Evolutionary conservation across 2,329 filamentous ascomycete genomes (phyloP).

Genomic region (Colletotrichum cordylinicola): DNA sequence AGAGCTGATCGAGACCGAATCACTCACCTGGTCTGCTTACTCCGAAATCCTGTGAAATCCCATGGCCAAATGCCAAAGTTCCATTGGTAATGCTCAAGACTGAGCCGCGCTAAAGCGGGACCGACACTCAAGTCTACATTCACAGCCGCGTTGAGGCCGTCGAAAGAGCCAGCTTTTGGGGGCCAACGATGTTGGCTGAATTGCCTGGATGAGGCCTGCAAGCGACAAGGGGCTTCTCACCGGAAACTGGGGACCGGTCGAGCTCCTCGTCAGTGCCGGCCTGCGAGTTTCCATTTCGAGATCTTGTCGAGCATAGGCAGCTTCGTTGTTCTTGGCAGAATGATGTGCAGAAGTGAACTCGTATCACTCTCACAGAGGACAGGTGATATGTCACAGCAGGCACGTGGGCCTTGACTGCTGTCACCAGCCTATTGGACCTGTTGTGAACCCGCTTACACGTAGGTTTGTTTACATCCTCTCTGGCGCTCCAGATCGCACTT

Average conservation of each 20-base stretch:
- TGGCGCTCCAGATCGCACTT: neutral
- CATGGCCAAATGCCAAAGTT: neutral
- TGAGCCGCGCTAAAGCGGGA: neutral
- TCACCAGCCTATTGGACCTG: neutral
- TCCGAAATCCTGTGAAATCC: neutral
- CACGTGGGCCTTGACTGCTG: neutral
- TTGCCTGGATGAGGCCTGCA: neutral
- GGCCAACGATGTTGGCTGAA: neutral
- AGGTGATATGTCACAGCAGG: neutral
- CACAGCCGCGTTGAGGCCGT: conserved; percentile 11
- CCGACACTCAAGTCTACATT: neutral
- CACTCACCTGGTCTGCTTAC: neutral
- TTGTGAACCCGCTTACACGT: neutral
- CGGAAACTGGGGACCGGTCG: neutral
- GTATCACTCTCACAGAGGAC: neutral
- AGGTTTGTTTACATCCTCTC: neutral
- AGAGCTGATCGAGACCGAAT: neutral
- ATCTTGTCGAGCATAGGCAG: neutral
- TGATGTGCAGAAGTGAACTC: neutral
- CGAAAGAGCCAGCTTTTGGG: neutral
- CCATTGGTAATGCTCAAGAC: neutral
- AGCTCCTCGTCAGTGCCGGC: neutral
- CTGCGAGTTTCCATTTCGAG: neutral
- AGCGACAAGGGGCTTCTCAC: neutral
- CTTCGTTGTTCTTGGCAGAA: neutral